Conservation (phyloP, 2,329 filamentous ascomycete genomes). For the Colletotrichum sp. region DNA sequence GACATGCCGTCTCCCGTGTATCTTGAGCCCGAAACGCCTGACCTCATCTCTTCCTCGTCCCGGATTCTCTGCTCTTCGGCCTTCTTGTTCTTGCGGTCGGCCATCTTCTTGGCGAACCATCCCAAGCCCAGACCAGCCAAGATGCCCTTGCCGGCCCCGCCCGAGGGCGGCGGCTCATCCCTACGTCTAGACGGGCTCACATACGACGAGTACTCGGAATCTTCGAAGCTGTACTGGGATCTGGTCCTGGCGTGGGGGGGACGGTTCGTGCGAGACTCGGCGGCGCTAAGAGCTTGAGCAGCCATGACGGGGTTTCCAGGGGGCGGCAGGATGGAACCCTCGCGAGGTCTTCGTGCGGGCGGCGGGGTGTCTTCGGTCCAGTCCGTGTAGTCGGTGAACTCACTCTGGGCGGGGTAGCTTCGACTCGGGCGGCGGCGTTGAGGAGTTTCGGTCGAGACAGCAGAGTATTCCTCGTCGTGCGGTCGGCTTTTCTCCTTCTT, state of each 20-base stretch:
- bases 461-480: constrained; percentile 67
- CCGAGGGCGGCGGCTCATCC: constrained; percentile 45
- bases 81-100: constrained; percentile 54
- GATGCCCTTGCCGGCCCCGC: constrained; percentile 61
- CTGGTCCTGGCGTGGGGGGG: constrained; percentile 50
- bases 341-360: constrained; percentile 22
- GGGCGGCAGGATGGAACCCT: constrained; percentile 52
- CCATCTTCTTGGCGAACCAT: constrained; percentile 71
- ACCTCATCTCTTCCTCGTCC: constrained; percentile 60
- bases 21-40: constrained; percentile 65
- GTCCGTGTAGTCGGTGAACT: constrained; percentile 55
- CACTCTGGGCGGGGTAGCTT: constrained; percentile 49
- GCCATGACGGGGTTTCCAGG: constrained; percentile 48
- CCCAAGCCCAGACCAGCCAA: constrained; percentile 70
- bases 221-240: constrained; percentile 51
- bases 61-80: constrained; percentile 52
- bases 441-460: constrained; percentile 67
- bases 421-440: constrained; percentile 46
- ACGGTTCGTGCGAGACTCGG: constrained; percentile 49
- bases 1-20: constrained; percentile 73
- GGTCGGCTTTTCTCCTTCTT: constrained; percentile 49
- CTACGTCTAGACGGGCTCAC: constrained; percentile 66
- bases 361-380: constrained; percentile 32
- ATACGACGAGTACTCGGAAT: constrained; percentile 66
- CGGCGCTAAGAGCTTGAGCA: constrained; percentile 52